These are phyloP conservation scores for Pseudopithomyces chartarum DNA, from an alignment of 2,329 filamentous ascomycete species.

Conservation along the genomic window DNA sequence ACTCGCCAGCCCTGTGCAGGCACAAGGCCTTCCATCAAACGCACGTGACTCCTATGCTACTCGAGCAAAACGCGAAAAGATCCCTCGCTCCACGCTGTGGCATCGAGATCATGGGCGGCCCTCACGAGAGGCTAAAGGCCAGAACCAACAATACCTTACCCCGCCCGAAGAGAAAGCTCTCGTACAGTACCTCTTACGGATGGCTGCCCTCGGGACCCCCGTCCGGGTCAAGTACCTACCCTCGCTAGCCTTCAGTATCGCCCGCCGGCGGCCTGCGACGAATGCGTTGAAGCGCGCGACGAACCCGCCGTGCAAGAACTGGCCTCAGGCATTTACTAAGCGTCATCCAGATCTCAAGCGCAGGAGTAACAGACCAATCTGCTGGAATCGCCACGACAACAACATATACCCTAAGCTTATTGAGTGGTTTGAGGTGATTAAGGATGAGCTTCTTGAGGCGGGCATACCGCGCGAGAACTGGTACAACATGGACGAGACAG, in stretches of 20 bases:
- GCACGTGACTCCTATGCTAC: slow-evolving; percentile 13
- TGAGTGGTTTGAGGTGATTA: too few species aligned
- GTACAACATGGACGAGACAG: too few species aligned
- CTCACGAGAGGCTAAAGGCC: slow-evolving; percentile 9
- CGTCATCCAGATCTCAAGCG: slow-evolving; percentile 15
- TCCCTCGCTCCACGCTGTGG: slow-evolving; percentile 23
- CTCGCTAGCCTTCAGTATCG: slow-evolving; percentile 14
- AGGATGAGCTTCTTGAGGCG: too few species aligned
- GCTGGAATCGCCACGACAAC: slow-evolving; percentile 19
- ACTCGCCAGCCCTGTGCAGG: slow-evolving; percentile 15
- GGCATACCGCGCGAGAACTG: too few species aligned
- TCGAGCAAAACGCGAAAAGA: slow-evolving; percentile 7
- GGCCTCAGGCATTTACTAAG: not conserved
- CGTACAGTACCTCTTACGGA: slow-evolving; percentile 14
- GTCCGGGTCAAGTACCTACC: slow-evolving; percentile 15
- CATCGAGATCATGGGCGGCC: slow-evolving; percentile 21
- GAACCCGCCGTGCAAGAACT: slow-evolving; percentile 1
- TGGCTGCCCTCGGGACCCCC: slow-evolving; percentile 13
- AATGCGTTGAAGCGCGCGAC: not conserved
- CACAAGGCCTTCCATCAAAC: slow-evolving; percentile 11
- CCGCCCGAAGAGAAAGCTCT: slow-evolving; percentile 34
- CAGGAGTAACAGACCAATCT: slow-evolving; percentile 11
- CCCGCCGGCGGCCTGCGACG: slow-evolving; percentile 7
- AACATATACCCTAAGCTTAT: slow-evolving; percentile 16
- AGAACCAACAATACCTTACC: slow-evolving; percentile 36